These are phyloP conservation scores for Penicillium sp. DNA, from an alignment of 2,329 filamentous ascomycete genomes.

Conservation along the genomic window DNA sequence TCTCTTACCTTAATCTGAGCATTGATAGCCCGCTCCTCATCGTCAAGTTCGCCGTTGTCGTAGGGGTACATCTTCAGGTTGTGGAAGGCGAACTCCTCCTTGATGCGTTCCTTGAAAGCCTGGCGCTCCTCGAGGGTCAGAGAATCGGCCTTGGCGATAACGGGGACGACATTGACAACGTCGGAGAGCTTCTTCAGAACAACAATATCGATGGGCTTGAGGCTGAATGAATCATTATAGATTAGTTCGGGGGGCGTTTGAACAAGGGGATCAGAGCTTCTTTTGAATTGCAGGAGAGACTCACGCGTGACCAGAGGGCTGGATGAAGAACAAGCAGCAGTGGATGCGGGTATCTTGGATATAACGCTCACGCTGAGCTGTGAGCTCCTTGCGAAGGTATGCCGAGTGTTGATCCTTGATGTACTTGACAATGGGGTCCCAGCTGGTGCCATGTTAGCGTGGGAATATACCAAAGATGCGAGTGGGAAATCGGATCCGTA, in stretches of 20 bases:
- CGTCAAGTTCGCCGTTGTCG: constrained; percentile 97
- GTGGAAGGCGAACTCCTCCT: constrained; percentile 99
- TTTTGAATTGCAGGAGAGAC: constrained; percentile 16
- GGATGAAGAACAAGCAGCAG: constrained; percentile 99
- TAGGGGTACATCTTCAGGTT: constrained; percentile 99
- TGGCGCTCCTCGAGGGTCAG: constrained; percentile 92
- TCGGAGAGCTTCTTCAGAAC: constrained; percentile 99
- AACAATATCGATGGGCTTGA: constrained; percentile 99
- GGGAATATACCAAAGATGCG: not conserved
- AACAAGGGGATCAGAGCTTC: not conserved
- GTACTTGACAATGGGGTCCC: constrained; percentile 99
- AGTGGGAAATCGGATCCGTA: constrained; percentile 20
- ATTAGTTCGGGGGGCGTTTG: not conserved
- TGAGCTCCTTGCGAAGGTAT: constrained; percentile 98
- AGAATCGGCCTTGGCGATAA: constrained; percentile 97
- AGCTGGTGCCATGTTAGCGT: constrained; percentile 51
- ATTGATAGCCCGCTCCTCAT: constrained; percentile 92
- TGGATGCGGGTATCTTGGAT: constrained; percentile 99
- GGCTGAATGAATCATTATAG: constrained; percentile 35
- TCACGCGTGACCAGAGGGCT: constrained; percentile 89
- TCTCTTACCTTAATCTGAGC: constrained; percentile 84
- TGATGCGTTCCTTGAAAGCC: constrained; percentile 98
- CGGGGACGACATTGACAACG: constrained; percentile 97
- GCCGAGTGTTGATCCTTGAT: constrained; percentile 99
- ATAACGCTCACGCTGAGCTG: constrained; percentile 97